Conservation (phyloP, 352 stramenopile species). For the Peronospora farinosa region DNA sequence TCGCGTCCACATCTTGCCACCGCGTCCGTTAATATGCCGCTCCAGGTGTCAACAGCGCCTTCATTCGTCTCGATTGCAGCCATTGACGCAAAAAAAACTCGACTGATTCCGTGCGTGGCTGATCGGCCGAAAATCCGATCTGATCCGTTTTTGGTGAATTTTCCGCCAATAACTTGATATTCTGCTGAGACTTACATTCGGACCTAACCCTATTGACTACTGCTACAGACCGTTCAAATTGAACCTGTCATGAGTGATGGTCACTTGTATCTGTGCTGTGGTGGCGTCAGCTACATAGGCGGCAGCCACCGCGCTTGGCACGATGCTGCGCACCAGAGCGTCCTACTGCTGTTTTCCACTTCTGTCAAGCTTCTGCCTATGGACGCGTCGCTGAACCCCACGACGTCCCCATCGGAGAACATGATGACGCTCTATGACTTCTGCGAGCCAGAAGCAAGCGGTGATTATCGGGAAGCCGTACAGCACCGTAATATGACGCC, state of each 20-base stretch:
- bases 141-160: not conserved
- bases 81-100: constrained; percentile 9
- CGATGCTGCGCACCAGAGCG: constrained; percentile 45
- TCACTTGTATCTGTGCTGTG: constrained; percentile 52
- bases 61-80: constrained; percentile 8
- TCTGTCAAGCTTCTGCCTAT: constrained; percentile 38
- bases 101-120: not conserved
- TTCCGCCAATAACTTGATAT: too few relatives aligned
- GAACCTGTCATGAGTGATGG: constrained; percentile 36
- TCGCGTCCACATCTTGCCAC: constrained; percentile 46
- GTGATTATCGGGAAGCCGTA: constrained; percentile 1
- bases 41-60: constrained; percentile 20
- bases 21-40: constrained; percentile 32
- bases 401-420: constrained; percentile 1
- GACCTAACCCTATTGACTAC: not conserved
- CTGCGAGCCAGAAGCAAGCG: constrained; percentile 9
- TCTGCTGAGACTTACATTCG: too few relatives aligned
- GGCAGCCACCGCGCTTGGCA: constrained; percentile 40
- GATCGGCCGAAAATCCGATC: not conserved
- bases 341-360: constrained; percentile 40
- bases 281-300: constrained; percentile 38
- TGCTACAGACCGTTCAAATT: constrained; percentile 1
- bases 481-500: constrained; percentile 6
- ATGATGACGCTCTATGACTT: constrained; percentile 44
- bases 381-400: constrained; percentile 27